Conservation (phyloP, 345 rosid species). For the Erucastrum elatum region DNA sequence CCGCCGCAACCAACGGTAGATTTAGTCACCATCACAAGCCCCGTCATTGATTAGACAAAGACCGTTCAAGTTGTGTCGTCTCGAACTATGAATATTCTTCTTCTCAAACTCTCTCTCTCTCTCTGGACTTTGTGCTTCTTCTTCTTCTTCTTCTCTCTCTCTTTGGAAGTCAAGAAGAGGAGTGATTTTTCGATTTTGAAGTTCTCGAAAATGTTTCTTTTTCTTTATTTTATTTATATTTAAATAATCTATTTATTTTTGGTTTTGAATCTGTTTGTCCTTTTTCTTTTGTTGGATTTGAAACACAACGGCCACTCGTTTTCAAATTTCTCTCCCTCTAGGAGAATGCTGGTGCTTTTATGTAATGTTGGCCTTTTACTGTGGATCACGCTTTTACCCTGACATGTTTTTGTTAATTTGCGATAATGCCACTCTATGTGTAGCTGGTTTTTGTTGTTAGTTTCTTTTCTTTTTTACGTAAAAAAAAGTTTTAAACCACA, state of each 20-base stretch:
- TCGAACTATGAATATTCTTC: conserved; percentile 12
- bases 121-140: conserved; percentile 13
- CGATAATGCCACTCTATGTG: conserved; percentile 17
- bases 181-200: conserved; percentile 31
- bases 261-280: conserved; percentile 42
- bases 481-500: not conserved
- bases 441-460: not conserved
- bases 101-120: not conserved
- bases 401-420: not conserved
- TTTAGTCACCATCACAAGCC: conserved; percentile 77
- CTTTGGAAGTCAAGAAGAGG: conserved; percentile 8
- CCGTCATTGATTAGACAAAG: conserved; percentile 51
- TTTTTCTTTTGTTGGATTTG: conserved; percentile 40
- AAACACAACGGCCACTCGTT: conserved; percentile 71
- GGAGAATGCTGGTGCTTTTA: not conserved
- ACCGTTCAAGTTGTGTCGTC: not conserved
- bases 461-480: not conserved
- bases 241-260: not conserved
- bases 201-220: conserved; percentile 33
- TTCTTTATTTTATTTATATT: not conserved
- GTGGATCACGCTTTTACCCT: conserved; percentile 31
- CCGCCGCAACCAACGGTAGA: conserved; percentile 68
- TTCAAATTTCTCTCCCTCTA: conserved; percentile 58
- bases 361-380: conserved; percentile 19
- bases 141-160: conserved; percentile 22